These are phyloP conservation scores for Talaromyces sp. DNA, from an alignment of 2,329 filamentous ascomycete genomes.

Conservation along the genomic window DNA sequence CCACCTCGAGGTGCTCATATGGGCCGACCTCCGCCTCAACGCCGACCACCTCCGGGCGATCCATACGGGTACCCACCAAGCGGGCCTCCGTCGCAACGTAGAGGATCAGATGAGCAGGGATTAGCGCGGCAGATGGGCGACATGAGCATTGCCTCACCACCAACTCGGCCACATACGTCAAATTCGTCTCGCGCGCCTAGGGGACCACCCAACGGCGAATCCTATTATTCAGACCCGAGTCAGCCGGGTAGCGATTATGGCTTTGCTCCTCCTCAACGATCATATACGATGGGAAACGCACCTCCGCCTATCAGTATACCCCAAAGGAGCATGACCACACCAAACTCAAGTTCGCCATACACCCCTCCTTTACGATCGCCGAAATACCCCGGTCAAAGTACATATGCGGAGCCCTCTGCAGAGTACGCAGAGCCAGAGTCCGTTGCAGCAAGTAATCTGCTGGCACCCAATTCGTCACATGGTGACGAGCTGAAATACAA, in stretches of 20 bases:
- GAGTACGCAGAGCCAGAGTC: slow-evolving; percentile 19
- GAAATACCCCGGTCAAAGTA: slow-evolving; percentile 35
- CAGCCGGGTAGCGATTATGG: slow-evolving; percentile 10
- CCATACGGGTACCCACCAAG: slow-evolving; percentile 16
- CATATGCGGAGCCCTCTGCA: slow-evolving; percentile 29
- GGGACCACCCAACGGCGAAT: slow-evolving; percentile 21
- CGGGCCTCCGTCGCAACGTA: slow-evolving; percentile 34
- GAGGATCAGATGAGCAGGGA: slow-evolving; percentile 31
- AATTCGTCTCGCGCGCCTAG: slow-evolving; percentile 34
- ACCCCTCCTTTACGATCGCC: slow-evolving; percentile 20
- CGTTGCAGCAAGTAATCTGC: slow-evolving; percentile 4
- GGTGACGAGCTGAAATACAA: slow-evolving; percentile 18
- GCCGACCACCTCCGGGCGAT: slow-evolving; percentile 34
- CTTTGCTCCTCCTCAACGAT: slow-evolving; percentile 21
- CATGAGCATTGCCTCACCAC: slow-evolving; percentile 33
- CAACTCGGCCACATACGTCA: slow-evolving; percentile 39
- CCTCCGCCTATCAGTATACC: slow-evolving; percentile 30
- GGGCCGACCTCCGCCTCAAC: slow-evolving; percentile 30
- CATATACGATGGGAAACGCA: slow-evolving; percentile 27
- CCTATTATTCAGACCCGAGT: slow-evolving; percentile 9
- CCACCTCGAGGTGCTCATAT: slow-evolving; percentile 15
- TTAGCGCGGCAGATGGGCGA: slow-evolving; percentile 40
- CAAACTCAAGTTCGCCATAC: slow-evolving; percentile 22
- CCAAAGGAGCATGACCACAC: slow-evolving; percentile 39
- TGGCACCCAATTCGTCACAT: slow-evolving; percentile 7